Evolutionary conservation across 495 filamentous ascomycete species (phyloP).

Genomic region (Symbiotaphrina buchneri): DNA sequence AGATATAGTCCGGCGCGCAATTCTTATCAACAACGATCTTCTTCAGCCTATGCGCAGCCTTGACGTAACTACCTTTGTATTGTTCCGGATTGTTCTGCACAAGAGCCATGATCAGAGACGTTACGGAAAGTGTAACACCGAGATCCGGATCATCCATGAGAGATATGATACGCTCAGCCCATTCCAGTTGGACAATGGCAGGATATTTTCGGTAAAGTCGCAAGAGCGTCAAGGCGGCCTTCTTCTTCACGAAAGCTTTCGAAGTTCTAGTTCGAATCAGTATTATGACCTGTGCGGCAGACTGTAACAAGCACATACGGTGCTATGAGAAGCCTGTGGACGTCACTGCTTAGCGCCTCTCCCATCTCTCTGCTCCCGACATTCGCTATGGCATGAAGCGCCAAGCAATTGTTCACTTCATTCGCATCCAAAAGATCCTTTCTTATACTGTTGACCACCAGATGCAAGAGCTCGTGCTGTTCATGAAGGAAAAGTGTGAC

Average conservation of each 20-base stretch:
- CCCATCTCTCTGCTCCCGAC: conserved; percentile 94
- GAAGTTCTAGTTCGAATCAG: conserved; percentile 39
- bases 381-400: conserved; percentile 97
- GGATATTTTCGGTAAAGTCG: conserved; percentile 88
- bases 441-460: conserved; percentile 95
- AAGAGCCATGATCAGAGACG: conserved; percentile 87
- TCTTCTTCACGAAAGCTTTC: conserved; percentile 98
- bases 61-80: conserved; percentile 85
- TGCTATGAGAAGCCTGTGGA: conserved; percentile 85
- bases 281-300: not conserved
- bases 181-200: conserved; percentile 81
- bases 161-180: conserved; percentile 92
- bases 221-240: conserved; percentile 89
- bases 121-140: conserved; percentile 87
- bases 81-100: conserved; percentile 83
- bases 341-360: conserved; percentile 78
- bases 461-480: conserved; percentile 81
- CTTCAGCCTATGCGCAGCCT: conserved; percentile 76
- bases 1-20: conserved; percentile 71
- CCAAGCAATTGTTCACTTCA: conserved; percentile 91
- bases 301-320: conserved; percentile 36
- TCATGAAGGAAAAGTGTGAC: conserved; percentile 97
- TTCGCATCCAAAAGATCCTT: conserved; percentile 91
- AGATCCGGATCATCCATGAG: conserved; percentile 95
- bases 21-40: conserved; percentile 76